Base-by-base conservation (phyloP, 306 rosid genomes). In the Citrullus mucosospermus region DNA sequence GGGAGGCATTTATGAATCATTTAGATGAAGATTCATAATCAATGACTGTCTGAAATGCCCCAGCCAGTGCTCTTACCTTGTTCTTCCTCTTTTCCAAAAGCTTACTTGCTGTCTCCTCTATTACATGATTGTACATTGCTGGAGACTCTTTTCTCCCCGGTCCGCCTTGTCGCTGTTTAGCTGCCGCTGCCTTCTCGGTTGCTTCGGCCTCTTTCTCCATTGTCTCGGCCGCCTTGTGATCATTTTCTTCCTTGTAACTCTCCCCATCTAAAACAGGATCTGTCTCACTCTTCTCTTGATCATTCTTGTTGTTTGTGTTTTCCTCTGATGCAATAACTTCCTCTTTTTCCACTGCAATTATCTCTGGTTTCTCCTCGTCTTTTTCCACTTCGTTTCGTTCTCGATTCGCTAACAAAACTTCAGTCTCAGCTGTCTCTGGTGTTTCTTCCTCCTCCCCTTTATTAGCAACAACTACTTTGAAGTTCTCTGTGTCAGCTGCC, bases 21-120 rank as follows among this genome's bases (percentile, higher is more conserved):
- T 90, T 90, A 76, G 89, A 82, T 4, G 88, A 38, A 50, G 89
- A 72, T 85, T 96, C 97, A 85, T 90, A 72, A 54, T 96, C 97
- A 60, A 96, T 96, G 80, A 91, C 99, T 57, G 87, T 88, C 57
- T 96, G 96, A 84, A 96, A 96, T 39, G 99, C 99, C 16, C 96
- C 99, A 73, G 91, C 99, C 84, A 96, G 80, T 54, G 98, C 97
- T 80, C 71, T 88, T 20, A 96, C 97, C 85, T 85, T 91, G 80
- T 90, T 96, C 86, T 81, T 88, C 78, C 93, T 91, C 71, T 78
- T 87, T 80, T 89, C 92, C 88, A 82, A 48, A 4, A 88, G 82
- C 88, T 87, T 93, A 72, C 60, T 79, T 0, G 89, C 83, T 25
- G 93, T 84, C 60, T 91, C 93, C 80, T 91, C 96, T 14, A 91